phyloP scores from a whole-genome alignment of 768 basidiomycete species.

The Clitopilus hobsonii region DNA sequence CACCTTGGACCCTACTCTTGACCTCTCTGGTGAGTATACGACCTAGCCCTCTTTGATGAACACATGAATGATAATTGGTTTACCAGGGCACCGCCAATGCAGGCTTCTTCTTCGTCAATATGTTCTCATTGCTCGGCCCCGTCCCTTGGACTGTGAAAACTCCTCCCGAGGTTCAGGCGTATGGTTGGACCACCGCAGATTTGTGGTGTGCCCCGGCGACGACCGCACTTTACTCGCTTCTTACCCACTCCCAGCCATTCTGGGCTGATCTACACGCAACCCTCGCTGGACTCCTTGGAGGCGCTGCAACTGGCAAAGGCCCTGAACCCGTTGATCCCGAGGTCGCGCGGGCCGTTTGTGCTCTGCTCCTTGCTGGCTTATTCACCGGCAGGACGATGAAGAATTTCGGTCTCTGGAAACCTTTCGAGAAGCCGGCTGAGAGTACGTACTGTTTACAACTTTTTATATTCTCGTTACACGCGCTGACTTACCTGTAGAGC shows the following conservation, averaged over 20 bases:
- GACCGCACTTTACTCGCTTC: conserved; percentile 73
- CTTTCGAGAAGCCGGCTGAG: conserved; percentile 6
- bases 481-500: not conserved
- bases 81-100: conserved; percentile 66
- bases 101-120: conserved; percentile 76
- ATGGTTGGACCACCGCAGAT: conserved; percentile 84
- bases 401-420: conserved; percentile 45
- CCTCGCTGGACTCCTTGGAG: conserved; percentile 42
- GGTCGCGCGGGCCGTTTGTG: conserved; percentile 68
- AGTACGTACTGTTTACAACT: not conserved
- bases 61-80: not conserved
- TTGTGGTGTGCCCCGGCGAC: conserved; percentile 80
- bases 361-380: conserved; percentile 53
- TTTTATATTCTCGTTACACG: not conserved
- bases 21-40: conserved; percentile 57
- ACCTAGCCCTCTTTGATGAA: not conserved
- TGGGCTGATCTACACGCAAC: conserved; percentile 60
- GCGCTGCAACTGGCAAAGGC: conserved; percentile 21
- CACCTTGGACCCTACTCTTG: conserved; percentile 75
- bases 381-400: conserved; percentile 63
- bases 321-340: conserved; percentile 54
- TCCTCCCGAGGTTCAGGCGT: conserved; percentile 73
- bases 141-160: conserved; percentile 64
- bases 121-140: conserved; percentile 73
- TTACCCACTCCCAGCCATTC: conserved; percentile 86